Evolutionary conservation across 2,329 filamentous ascomycete species (phyloP), one percentile per base, ranked within the genome.

Genomic region (Geosmithia morbida): DNA sequence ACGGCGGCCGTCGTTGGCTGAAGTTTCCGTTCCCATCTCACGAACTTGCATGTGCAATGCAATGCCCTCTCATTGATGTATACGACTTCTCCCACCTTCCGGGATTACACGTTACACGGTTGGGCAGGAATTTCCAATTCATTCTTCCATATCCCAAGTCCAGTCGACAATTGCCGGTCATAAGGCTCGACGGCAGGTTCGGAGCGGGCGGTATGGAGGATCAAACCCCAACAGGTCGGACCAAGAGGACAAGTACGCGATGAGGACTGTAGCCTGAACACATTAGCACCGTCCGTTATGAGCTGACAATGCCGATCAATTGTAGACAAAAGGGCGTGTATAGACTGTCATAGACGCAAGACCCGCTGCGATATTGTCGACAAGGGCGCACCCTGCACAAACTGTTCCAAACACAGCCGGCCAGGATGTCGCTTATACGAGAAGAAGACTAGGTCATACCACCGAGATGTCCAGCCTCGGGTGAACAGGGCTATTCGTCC

Each of bases 331-430:
- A 58, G 58, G 51, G 71, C 71, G 37, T 74, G 70, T 50, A 57
- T 69, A 41, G 61, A 65, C 50, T 74, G 70, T 47, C 70, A 74
- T 56, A 66, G 65, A 45, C 66, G 70, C 48, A 74, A 74, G 55
- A 66, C 74, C 45, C 67, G 68, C 50, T 74, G 70, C 51, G 71
- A 74, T 56, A 66, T 72, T 43, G 62, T 69, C 48, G 52, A 61
- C 18, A 66, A 67, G 30, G 70, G 70, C 14, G 53, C 65, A 1
- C 70, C 70, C 0, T 74, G 70, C 52, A 67, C 70, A 46, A 72
- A 71, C 51, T 74, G 70, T 49, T 60, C 60, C 33, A 59, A 61
- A 20, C 65, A 68, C 33, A 59, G 64, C 17, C 64, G 64, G 47
- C 44, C 56, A 14, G 65, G 66, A 47, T 74, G 70, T 48, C 64